Conservation (phyloP, 768 basidiomycete species). For the Boletus vinaceobasis region DNA sequence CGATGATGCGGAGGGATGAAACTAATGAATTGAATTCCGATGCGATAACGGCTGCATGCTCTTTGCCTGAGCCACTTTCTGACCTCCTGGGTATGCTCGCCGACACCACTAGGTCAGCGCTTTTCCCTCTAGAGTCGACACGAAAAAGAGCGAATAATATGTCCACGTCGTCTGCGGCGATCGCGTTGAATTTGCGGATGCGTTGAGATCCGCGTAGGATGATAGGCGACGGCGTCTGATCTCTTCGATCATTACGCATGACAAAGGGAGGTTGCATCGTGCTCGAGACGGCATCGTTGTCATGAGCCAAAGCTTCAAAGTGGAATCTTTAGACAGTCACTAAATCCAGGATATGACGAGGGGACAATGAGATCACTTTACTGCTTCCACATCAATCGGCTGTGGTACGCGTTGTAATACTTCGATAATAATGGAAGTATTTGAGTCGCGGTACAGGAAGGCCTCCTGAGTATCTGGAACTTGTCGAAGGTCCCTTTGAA, state of each 20-base stretch:
- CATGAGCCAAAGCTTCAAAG: constrained; percentile 86
- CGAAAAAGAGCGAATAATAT: constrained; percentile 83
- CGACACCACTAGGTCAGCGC: constrained; percentile 79
- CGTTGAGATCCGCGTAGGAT: constrained; percentile 66
- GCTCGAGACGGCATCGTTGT: constrained; percentile 67
- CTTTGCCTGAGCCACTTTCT: constrained; percentile 30
- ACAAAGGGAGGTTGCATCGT: constrained; percentile 42
- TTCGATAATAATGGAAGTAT: constrained; percentile 79
- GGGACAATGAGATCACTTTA: constrained; percentile 48
- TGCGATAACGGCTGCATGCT: constrained; percentile 29
- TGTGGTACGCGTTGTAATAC: constrained; percentile 70
- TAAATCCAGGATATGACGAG: background rate
- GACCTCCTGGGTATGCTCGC: constrained; percentile 71
- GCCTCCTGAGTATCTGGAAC: constrained; percentile 96
- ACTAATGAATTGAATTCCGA: constrained; percentile 54
- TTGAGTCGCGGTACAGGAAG: constrained; percentile 67
- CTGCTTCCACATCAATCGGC: constrained; percentile 56
- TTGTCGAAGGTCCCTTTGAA: constrained; percentile 63
- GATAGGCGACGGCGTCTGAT: constrained; percentile 55
- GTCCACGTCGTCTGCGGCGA: constrained; percentile 59
- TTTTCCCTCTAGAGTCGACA: constrained; percentile 49
- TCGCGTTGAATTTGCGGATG: constrained; percentile 74
- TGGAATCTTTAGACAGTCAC: constrained; percentile 62
- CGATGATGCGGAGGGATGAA: constrained; percentile 58
- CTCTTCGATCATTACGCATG: constrained; percentile 40